Evolutionary conservation across 2,329 filamentous ascomycete genomes (phyloP).

Genomic region (Fusarium heterosporum): DNA sequence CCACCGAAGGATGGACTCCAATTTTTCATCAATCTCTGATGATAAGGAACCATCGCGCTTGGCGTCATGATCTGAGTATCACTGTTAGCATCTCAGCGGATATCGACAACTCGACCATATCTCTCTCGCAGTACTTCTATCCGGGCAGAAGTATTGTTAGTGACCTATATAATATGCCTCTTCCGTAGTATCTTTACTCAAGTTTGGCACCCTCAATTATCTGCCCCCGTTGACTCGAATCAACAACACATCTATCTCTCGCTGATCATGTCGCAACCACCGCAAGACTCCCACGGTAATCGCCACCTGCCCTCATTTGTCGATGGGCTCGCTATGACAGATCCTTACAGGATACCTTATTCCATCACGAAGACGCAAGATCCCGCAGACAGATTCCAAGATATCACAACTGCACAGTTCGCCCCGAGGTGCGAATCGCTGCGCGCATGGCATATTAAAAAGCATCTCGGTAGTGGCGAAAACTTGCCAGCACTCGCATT

Average conservation of each 20-base stretch:
- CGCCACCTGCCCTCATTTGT: constrained; percentile 40
- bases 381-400: constrained; percentile 45
- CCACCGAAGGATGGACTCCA: too few relatives aligned
- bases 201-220: too few relatives aligned
- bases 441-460: constrained; percentile 49
- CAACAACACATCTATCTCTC: not conserved
- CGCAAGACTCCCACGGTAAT: not conserved
- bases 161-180: too few relatives aligned
- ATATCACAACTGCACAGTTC: constrained; percentile 45
- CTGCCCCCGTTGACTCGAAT: not conserved
- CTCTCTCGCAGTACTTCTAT: too few relatives aligned
- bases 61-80: too few relatives aligned
- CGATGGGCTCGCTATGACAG: constrained; percentile 39
- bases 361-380: constrained; percentile 50
- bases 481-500: constrained; percentile 53
- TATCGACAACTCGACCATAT: too few relatives aligned
- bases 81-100: too few relatives aligned
- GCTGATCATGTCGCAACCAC: not conserved
- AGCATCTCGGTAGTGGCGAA: constrained; percentile 45
- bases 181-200: not conserved
- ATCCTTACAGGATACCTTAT: constrained; percentile 52
- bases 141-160: too few relatives aligned
- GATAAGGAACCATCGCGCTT: too few relatives aligned
- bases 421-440: constrained; percentile 50
- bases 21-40: too few relatives aligned